Evolutionary conservation across 2,329 filamentous ascomycete species (phyloP).

Genomic region (Coniochaeta pulveracea): DNA sequence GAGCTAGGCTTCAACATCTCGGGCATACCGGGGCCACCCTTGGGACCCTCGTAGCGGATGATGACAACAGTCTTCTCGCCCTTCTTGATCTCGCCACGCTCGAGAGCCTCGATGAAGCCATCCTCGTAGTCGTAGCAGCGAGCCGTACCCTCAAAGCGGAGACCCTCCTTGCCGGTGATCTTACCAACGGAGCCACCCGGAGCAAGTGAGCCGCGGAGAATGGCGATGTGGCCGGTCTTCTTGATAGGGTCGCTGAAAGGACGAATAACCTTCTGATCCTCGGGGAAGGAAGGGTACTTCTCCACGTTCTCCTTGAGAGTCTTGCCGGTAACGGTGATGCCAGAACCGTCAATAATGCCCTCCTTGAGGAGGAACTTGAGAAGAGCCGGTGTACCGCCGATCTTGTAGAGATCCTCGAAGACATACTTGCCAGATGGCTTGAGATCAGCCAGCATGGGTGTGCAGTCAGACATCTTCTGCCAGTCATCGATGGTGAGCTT

Average conservation of each 20-base stretch:
- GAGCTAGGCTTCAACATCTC: conserved; percentile 91
- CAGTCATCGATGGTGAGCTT: conserved; percentile 80
- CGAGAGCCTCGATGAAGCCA: conserved; percentile 67
- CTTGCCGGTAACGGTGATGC: conserved; percentile 80
- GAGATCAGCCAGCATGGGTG: conserved; percentile 69
- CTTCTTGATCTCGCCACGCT: conserved; percentile 66
- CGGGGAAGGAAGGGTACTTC: conserved; percentile 60
- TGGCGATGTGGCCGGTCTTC: conserved; percentile 76
- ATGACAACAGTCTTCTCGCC: conserved; percentile 83
- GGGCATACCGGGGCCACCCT: conserved; percentile 88
- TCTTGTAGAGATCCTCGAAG: conserved; percentile 74
- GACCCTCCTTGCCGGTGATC: conserved; percentile 91
- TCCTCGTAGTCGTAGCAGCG: conserved; percentile 77
- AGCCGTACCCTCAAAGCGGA: conserved; percentile 69
- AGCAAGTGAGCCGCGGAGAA: conserved; percentile 73
- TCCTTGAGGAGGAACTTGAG: conserved; percentile 82
- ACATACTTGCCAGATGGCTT: conserved; percentile 83
- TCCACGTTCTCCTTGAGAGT: conserved; percentile 79
- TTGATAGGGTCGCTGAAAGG: conserved; percentile 78
- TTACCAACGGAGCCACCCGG: conserved; percentile 83
- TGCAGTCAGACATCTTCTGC: conserved; percentile 69
- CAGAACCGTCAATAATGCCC: conserved; percentile 67
- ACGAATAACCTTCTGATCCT: conserved; percentile 72
- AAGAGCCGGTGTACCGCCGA: conserved; percentile 77
- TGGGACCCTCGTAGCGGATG: conserved; percentile 88